Base-by-base conservation (phyloP, 371 early-diverging fungal species). In the Mucor circinelloides region DNA sequence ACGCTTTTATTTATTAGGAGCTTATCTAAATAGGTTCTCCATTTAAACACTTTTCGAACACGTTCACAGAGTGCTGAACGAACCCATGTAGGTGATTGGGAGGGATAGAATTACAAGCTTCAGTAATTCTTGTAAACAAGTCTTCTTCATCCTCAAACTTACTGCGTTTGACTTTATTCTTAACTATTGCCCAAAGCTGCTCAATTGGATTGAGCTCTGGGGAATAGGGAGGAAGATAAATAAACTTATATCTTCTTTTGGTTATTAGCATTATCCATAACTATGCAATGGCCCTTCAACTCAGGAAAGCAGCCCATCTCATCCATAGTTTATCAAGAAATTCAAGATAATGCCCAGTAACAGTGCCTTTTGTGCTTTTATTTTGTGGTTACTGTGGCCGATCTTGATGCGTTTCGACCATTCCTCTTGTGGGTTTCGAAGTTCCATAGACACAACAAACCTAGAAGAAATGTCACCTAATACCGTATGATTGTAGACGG, bases 151-250 rank as follows among this genome's bases (percentile, higher is more conserved):
- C 63, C 17, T 38, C 10, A 63, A 68, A 63, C 12, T 9, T 21
- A 65, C 66, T 61, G 57, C 61, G 78, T 64, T 55, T 69, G 31
- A 66, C 73, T 72, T 42, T 60, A 70, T 6, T 63, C 71, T 42
- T 78, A 65, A 70, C 62, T 63, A 60, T 61, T 61, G 68, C 71
- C 74, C 54, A 75, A 58, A 58, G 62, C 4, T 58, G 31, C 30
- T 71, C 63, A 50, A 52, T 66, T 42, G 48, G 60, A 31, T 63
- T 63, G 34, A 63, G 59, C n/a, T 66, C 64, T 27, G 58, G 63
- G 5, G 66, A 58, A 32, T 58, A 66, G 8, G 54, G 32, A 59
- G 63, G 56, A 54, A 66, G 63, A 44, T 59, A 64, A 55, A 60
- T 60, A 0, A 28, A 31, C 31, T 30, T 69, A 58, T 69, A 64